Evolutionary conservation across 2,329 filamentous ascomycete genomes (phyloP), one percentile per base, ranked within the genome.

Genomic region (Fusarium secorum): DNA sequence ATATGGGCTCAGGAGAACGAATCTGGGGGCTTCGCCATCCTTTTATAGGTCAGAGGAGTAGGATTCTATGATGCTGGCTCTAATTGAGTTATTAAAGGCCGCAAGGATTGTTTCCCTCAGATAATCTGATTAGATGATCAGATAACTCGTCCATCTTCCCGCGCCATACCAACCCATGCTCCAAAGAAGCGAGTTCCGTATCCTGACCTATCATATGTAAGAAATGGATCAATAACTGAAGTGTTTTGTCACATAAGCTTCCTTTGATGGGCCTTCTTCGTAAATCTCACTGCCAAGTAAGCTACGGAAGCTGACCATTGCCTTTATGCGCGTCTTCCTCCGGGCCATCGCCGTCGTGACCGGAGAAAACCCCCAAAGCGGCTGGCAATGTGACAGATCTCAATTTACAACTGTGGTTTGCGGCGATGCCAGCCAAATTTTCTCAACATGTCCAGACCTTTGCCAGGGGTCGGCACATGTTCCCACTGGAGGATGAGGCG

Each of bases 211-310:
- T 51, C 2, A 38, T 3, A 1, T 4, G 9, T 0, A 0, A 14
- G 33, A 18, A 6, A 6, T 7, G 5, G 17, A 58, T 58, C 55
- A 26, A 39, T 2, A 4, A 14, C 44, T 24, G 26, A 26, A 15
- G 5, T 1, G 0, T 20, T 24, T 7, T 26, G 33, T 39, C 18
- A 33, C 11, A 9, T 49, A 57, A 39, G 20, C 33, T 39, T 35
- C 46, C 20, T 49, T 51, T 4, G 1, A 38, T 35, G 44, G 24
- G 26, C 2, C 22, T 46, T 9, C 30, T 5, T 24, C 17, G 4
- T 58, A 58, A 35, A 7, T 58, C 17, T 51, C n/a, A 39, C 42
- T 58, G 42, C 55, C 55, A 51, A 58, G 55, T 3, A 24, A 11
- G 14, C 20, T 30, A 22, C 45, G 28, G 28, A 48, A 48, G 45